Evolutionary conservation across 2,329 filamentous ascomycete species (phyloP), one percentile per base, ranked within the genome.

Genomic region (Aspergillus pseudotamarii): DNA sequence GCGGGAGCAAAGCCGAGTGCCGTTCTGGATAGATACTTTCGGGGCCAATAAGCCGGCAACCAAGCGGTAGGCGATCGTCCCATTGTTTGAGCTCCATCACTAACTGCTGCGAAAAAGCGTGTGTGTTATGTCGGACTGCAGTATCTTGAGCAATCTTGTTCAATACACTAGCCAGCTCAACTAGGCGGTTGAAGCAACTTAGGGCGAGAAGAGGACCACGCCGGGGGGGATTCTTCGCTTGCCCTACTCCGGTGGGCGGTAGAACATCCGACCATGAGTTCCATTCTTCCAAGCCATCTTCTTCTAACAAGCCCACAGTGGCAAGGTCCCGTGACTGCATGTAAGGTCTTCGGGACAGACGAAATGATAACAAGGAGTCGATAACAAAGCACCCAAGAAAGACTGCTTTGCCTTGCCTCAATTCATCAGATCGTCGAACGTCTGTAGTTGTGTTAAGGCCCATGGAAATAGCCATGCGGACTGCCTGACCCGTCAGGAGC

Each of bases 261-360:
- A 79, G 61, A 14, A 78, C 74, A 50, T 88, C 85, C 5, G 81
- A 80, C 90, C 90, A 93, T 0, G 88, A 87, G 64, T 90, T 88
- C 90, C 90, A 92, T 76, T 92, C 89, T 70, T 92, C 90, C 19
- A 89, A 77, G 1, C 88, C 88, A 67, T 91, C 88, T 72, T 91
- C 89, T 45, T 87, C 82, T 6, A 91, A 76, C 4, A 80, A 75
- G 11, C 83, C 83, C n/a, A 83, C 73, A 30, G 76, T 72, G 26
- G 79, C 74, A 38, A 86, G 73, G 61, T 86, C 83, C 12, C 81
- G 79, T 26, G 75, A 65, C 48, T 76, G 77, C 63, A 86, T 78
- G 64, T 83, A 81, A 3, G 82, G 80, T 10, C 76, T 74, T 26
- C 79, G 74, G 6, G 76, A 77, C 16, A 86, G 73, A 16, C 82